These are phyloP conservation scores for Aureobasidium musti DNA, from an alignment of 2,329 filamentous ascomycete genomes.

Conservation along the genomic window DNA sequence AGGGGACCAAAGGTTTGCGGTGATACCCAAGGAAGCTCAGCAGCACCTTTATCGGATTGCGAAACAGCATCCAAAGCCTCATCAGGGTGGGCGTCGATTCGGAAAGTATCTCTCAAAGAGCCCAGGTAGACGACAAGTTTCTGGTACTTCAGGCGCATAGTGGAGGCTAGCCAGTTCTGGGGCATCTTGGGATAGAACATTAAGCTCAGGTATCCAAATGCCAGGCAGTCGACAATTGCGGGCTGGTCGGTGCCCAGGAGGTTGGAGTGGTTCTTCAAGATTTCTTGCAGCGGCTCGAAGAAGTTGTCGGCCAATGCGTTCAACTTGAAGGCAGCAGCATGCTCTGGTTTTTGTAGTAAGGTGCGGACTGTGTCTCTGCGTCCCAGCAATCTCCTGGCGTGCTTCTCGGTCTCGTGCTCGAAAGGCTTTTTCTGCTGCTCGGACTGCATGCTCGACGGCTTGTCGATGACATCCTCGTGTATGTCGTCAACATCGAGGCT, in stretches of 20 bases:
- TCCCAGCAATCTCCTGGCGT: conserved; percentile 55
- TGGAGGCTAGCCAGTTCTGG: conserved; percentile 62
- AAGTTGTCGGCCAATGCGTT: conserved; percentile 71
- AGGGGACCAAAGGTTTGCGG: not conserved
- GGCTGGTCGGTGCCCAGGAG: conserved; percentile 57
- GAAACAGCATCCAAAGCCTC: conserved; percentile 23
- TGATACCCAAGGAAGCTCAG: conserved; percentile 21
- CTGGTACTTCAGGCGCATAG: conserved; percentile 54
- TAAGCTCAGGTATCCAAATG: conserved; percentile 75
- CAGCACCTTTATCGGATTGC: not conserved
- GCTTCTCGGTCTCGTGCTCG: conserved; percentile 41
- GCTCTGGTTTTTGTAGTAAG: conserved; percentile 66
- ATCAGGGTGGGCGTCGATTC: conserved; percentile 30
- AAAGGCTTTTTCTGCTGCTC: conserved; percentile 33
- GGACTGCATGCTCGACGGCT: conserved; percentile 36
- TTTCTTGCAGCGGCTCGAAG: conserved; percentile 67
- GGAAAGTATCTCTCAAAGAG: conserved; percentile 33
- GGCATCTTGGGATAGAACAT: conserved; percentile 66
- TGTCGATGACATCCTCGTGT: conserved; percentile 43
- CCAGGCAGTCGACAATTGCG: conserved; percentile 74
- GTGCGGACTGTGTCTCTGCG: conserved; percentile 62
- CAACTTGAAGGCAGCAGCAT: conserved; percentile 72
- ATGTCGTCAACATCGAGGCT: conserved; percentile 50
- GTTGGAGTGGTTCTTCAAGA: conserved; percentile 59
- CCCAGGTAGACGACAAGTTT: conserved; percentile 45